These are phyloP conservation scores for Polytrichum commune DNA, from an alignment of 225 moss, liverwort and hornwort species.

Conservation along the genomic window DNA sequence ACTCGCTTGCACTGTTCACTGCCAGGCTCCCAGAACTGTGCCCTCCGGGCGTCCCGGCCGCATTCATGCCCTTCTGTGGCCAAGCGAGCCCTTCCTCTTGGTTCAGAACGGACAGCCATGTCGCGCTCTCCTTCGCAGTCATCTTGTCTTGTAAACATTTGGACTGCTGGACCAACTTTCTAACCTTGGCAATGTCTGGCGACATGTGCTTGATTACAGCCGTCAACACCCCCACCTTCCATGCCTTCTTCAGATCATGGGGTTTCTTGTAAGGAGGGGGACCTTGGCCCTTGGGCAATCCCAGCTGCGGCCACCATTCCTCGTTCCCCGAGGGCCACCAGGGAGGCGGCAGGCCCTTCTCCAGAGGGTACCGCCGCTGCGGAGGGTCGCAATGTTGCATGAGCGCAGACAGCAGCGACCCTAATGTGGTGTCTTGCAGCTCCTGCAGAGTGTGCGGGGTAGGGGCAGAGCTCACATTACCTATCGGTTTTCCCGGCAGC, in stretches of 20 bases:
- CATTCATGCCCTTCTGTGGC: slow-evolving; percentile 51
- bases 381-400: slow-evolving; percentile 99
- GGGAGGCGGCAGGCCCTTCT: slow-evolving; percentile 84
- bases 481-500: slow-evolving; percentile 72
- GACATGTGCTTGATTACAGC: slow-evolving; percentile 98
- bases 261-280: slow-evolving; percentile 96
- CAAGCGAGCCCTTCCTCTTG: slow-evolving; percentile 83
- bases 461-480: slow-evolving; percentile 60
- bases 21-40: slow-evolving; percentile 40
- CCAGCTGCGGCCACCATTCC: slow-evolving; percentile 98
- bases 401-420: slow-evolving; percentile 82
- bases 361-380: slow-evolving; percentile 84
- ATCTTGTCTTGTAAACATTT: slow-evolving; percentile 98
- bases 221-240: slow-evolving; percentile 96
- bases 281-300: slow-evolving; percentile 80
- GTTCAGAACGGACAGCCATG: slow-evolving; percentile 85
- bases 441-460: slow-evolving; percentile 92
- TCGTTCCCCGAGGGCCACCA: slow-evolving; percentile 97
- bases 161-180: slow-evolving; percentile 92
- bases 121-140: slow-evolving; percentile 99
- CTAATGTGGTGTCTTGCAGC: slow-evolving; percentile 93
- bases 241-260: slow-evolving; percentile 97
- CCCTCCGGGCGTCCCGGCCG: slow-evolving; percentile 19
- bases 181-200: slow-evolving; percentile 89
- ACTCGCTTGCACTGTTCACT: slow-evolving; percentile 68